Evolutionary conservation across 2,329 filamentous ascomycete genomes (phyloP).

Genomic region (Ophiognomonia clavigignenti-juglandacearum): DNA sequence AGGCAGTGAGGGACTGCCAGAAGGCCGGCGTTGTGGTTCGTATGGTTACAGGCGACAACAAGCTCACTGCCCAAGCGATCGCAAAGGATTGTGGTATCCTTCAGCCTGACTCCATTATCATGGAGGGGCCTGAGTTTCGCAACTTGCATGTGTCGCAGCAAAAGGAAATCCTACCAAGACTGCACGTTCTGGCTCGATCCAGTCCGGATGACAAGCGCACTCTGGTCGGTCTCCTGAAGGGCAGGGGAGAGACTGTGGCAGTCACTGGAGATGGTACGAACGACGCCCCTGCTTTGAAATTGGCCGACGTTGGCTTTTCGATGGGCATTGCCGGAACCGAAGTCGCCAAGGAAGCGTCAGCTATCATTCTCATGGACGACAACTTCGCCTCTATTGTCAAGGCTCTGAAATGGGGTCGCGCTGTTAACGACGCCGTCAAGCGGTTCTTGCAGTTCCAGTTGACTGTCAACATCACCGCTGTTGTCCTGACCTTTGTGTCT

Average conservation of each 20-base stretch:
- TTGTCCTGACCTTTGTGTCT: constrained; percentile 81
- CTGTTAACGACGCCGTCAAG: constrained; percentile 73
- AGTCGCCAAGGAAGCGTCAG: constrained; percentile 63
- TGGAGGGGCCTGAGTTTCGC: constrained; percentile 76
- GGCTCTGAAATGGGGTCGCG: constrained; percentile 63
- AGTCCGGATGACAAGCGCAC: constrained; percentile 75
- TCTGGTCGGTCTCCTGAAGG: constrained; percentile 66
- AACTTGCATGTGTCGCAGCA: constrained; percentile 64
- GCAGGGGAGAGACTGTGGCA: constrained; percentile 71
- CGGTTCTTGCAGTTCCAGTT: constrained; percentile 74
- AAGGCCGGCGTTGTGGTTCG: constrained; percentile 73
- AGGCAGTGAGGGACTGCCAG: constrained; percentile 70
- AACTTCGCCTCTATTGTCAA: constrained; percentile 64
- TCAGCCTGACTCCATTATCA: constrained; percentile 61
- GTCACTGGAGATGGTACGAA: constrained; percentile 73
- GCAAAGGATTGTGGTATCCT: constrained; percentile 75
- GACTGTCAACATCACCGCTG: constrained; percentile 88
- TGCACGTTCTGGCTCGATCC: constrained; percentile 69
- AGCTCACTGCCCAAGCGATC: constrained; percentile 73
- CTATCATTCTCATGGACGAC: constrained; percentile 63
- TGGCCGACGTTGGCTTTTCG: constrained; percentile 63
- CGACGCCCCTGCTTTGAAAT: constrained; percentile 60
- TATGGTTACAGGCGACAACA: constrained; percentile 84
- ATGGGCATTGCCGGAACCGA: constrained; percentile 65
- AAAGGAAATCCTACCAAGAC: constrained; percentile 60